Percentiles rank a stretch among this genome's conserved stretches.
Conservation (phyloP, 2,329 filamentous ascomycete genomes). For the Beauveria brongniartii region DNA sequence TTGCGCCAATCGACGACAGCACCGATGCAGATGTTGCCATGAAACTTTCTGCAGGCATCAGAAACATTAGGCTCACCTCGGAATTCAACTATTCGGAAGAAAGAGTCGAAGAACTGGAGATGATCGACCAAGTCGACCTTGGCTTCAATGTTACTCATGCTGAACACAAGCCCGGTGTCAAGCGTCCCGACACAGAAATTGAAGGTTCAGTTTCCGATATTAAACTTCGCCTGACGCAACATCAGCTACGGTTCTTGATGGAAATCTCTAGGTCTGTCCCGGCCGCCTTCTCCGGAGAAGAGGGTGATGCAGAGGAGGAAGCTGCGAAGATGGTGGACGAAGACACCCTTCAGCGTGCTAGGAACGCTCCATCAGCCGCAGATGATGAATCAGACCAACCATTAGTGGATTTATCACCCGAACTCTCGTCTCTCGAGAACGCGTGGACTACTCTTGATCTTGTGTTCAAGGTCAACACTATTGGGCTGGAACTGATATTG, state of each 20-base stretch:
- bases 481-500: conserved; percentile 80
- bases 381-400: conserved; percentile 30
- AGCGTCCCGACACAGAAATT: conserved; percentile 85
- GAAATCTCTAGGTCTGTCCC: conserved; percentile 85
- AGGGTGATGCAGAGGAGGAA: conserved; percentile 66
- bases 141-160: conserved; percentile 88
- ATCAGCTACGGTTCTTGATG: conserved; percentile 81
- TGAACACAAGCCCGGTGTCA: conserved; percentile 68
- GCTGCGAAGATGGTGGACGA: conserved; percentile 66
- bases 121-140: conserved; percentile 95
- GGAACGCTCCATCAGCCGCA: conserved; percentile 23
- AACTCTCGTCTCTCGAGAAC: conserved; percentile 59
- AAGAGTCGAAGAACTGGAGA: conserved; percentile 75
- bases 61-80: conserved; percentile 85
- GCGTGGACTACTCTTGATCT: conserved; percentile 92
- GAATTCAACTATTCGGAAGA: conserved; percentile 72
- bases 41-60: conserved; percentile 82
- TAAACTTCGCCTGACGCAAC: conserved; percentile 81
- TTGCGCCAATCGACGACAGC: conserved; percentile 74
- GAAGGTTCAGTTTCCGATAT: conserved; percentile 89
- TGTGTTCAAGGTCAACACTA: conserved; percentile 78
- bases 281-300: conserved; percentile 62
- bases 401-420: conserved; percentile 54
- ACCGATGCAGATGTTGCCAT: conserved; percentile 69
- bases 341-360: conserved; percentile 40